These are phyloP conservation scores for Colletotrichum noveboracense DNA, from an alignment of 2,329 filamentous ascomycete genomes.

Conservation along the genomic window DNA sequence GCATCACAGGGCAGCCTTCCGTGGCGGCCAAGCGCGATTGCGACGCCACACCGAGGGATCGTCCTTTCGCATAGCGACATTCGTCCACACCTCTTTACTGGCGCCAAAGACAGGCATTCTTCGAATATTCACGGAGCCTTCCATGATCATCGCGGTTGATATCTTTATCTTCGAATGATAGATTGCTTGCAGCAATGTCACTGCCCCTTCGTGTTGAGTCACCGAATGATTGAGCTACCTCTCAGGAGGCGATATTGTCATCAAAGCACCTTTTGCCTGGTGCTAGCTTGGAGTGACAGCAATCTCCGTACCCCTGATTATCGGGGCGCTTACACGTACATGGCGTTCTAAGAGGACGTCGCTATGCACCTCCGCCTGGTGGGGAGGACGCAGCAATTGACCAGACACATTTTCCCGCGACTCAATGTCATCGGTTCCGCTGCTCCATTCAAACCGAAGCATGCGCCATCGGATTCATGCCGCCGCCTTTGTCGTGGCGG, in stretches of 20 bases:
- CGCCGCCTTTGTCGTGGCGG: neutral
- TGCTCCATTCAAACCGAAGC: neutral
- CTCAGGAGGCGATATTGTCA: neutral
- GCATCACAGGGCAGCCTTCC: neutral
- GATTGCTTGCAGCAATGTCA: neutral
- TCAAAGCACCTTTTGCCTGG: neutral
- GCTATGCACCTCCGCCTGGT: neutral
- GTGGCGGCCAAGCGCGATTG: neutral
- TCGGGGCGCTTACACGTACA: neutral
- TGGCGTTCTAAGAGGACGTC: neutral
- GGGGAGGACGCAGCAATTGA: neutral
- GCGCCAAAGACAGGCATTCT: neutral
- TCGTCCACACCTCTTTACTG: neutral
- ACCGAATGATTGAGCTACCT: neutral
- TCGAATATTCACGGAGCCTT: neutral
- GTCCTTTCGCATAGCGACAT: neutral
- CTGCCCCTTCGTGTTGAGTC: neutral
- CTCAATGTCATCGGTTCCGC: neutral
- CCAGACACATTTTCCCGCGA: neutral
- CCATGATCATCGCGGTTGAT: neutral
- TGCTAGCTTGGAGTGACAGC: neutral
- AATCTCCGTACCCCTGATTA: conserved; percentile 1
- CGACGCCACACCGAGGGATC: neutral
- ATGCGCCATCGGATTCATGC: neutral
- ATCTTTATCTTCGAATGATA: neutral